phyloP scores from a whole-genome alignment of 257 asterid genomes.

The Solanum tarijense region DNA sequence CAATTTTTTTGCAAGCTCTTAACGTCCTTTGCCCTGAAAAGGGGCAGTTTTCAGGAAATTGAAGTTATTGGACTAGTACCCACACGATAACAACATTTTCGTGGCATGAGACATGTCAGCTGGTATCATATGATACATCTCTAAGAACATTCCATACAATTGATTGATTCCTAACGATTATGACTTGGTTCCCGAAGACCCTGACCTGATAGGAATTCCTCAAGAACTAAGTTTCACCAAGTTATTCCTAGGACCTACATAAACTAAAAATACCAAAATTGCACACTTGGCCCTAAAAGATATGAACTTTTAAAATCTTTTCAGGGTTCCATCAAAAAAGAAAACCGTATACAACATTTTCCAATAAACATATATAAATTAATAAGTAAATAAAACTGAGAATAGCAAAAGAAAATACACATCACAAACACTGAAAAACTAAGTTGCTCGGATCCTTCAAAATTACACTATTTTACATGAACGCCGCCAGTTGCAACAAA shows the following conservation, averaged over 20 bases:
- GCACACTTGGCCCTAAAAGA: neutral
- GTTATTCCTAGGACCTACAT: neutral
- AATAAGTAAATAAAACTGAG: neutral
- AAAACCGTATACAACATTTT: neutral
- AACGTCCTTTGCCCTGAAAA: neutral
- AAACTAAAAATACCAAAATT: neutral
- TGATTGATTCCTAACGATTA: neutral
- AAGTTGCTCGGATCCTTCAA: neutral
- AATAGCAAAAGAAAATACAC: neutral
- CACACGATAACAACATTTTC: neutral
- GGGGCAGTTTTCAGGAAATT: neutral
- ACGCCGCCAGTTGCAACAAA: neutral
- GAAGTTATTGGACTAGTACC: neutral
- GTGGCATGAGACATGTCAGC: neutral
- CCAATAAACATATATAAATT: neutral
- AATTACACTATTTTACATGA: neutral
- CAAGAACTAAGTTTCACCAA: neutral
- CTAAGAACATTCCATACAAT: neutral
- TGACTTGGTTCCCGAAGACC: neutral
- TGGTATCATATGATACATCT: neutral
- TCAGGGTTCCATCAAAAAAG: neutral
- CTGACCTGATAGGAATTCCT: neutral
- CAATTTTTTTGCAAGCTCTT: neutral
- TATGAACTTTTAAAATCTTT: neutral
- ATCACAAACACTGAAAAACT: neutral